Percentiles rank a stretch among this genome's conserved stretches.
Conservation (phyloP, 2,329 filamentous ascomycete species). For the Onygenales sp. region DNA sequence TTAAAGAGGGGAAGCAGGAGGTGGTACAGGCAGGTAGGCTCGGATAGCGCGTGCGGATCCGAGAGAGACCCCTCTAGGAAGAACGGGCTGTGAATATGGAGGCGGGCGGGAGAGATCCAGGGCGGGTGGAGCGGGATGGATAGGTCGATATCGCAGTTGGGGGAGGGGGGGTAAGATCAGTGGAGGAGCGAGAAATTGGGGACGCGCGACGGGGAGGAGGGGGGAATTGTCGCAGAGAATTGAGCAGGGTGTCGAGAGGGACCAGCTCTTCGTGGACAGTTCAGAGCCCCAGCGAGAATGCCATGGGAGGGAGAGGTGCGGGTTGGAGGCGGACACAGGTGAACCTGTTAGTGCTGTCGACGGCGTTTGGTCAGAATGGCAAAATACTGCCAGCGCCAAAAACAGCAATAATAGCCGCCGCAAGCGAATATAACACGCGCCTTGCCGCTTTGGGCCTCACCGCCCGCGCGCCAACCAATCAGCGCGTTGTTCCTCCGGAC, state of each 20-base stretch:
- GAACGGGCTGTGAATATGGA: background rate
- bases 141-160: slow-evolving; percentile 4
- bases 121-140: background rate
- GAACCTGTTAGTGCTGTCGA: background rate
- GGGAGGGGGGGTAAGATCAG: slow-evolving; percentile 13
- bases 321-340: background rate
- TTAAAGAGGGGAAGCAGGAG: background rate
- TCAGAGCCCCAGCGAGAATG: background rate
- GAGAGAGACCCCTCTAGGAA: background rate
- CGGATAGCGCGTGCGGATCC: background rate
- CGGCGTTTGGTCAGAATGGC: slow-evolving; percentile 4
- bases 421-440: slow-evolving; percentile 7
- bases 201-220: slow-evolving; percentile 10
- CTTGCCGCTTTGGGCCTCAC: slow-evolving; percentile 8
- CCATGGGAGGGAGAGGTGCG: background rate
- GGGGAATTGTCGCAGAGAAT: slow-evolving; percentile 3
- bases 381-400: slow-evolving; percentile 10
- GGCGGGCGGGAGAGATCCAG: background rate
- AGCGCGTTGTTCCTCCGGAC: background rate
- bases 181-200: slow-evolving; percentile 15
- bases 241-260: background rate
- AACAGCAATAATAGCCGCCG: slow-evolving; percentile 10
- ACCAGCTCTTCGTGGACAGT: background rate
- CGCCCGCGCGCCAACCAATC: slow-evolving; percentile 2
- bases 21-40: background rate